A percentile compares a stretch with the other conserved stretches of the same genome.
Conservation (phyloP, 306 rosid species). For the Fragaria vesca region DNA sequence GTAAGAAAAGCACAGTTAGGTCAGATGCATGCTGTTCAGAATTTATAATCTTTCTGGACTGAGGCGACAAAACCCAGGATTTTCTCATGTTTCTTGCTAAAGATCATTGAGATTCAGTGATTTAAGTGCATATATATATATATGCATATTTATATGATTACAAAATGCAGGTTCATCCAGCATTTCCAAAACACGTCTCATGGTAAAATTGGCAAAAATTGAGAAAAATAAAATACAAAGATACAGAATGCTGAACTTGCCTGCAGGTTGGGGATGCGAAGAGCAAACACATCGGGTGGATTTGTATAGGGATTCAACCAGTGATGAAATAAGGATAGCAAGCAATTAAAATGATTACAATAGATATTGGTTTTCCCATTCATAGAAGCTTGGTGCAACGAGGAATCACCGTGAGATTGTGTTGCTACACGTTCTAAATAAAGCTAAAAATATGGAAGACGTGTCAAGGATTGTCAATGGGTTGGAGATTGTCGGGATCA, state of each 20-base stretch:
- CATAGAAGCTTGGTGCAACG: background rate
- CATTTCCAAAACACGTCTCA: background rate
- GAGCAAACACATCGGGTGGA: background rate
- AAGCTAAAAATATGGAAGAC: background rate
- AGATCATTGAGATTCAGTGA: background rate
- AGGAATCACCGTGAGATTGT: background rate
- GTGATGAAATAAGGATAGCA: background rate
- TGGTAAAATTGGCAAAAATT: background rate
- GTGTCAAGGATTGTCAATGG: background rate
- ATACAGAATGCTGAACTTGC: background rate
- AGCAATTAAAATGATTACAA: background rate
- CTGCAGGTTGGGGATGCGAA: background rate
- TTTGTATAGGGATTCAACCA: background rate
- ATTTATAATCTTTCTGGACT: background rate
- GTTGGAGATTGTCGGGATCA: too few relatives aligned
- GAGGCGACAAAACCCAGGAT: background rate
- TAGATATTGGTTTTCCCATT: background rate
- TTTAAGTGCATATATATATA: background rate
- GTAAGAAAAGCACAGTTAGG: background rate
- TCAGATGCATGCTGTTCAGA: background rate
- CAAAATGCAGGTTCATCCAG: background rate
- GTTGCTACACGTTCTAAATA: background rate
- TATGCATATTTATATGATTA: background rate
- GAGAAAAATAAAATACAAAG: background rate
- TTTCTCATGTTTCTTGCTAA: background rate